These are phyloP conservation scores for Myrica gale DNA, from an alignment of 306 rosid species.

Conservation along the genomic window DNA sequence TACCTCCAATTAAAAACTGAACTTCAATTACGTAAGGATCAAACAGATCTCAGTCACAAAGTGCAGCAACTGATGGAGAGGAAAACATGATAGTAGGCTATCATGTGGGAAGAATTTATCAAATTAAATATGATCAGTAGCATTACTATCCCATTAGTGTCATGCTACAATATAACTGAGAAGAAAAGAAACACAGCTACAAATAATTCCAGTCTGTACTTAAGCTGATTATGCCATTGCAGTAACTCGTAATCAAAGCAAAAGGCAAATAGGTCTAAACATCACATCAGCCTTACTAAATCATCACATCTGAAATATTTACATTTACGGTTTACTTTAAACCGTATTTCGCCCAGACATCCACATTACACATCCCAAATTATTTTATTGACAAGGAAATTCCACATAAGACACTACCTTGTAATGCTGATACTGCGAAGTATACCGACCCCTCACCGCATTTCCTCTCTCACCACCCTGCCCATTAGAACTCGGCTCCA, in stretches of 20 bases:
- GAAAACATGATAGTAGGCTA: background rate
- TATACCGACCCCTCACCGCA: constrained; percentile 18
- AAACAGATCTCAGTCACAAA: constrained; percentile 15
- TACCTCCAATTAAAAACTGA: constrained; percentile 21
- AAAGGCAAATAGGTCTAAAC: background rate
- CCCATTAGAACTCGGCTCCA: constrained; percentile 21
- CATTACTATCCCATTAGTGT: constrained; percentile 4
- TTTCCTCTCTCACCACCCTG: constrained; percentile 16
- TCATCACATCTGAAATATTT: background rate
- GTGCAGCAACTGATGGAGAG: background rate
- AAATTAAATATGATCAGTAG: background rate
- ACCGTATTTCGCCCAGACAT: background rate
- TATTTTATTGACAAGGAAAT: background rate
- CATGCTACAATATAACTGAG: background rate
- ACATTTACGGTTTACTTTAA: background rate
- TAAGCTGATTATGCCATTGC: too few species aligned
- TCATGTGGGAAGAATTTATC: background rate
- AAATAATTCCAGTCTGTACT: too few species aligned
- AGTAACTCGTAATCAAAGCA: background rate
- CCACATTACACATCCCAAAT: background rate
- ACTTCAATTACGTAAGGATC: constrained; percentile 6
- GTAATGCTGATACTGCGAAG: constrained; percentile 26
- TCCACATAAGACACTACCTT: constrained; percentile 26
- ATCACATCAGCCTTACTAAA: background rate
- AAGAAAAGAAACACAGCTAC: background rate